Evolutionary conservation across 2,329 filamentous ascomycete genomes (phyloP), one percentile per base, ranked within the genome.

Genomic region (Emergomyces orientalis): DNA sequence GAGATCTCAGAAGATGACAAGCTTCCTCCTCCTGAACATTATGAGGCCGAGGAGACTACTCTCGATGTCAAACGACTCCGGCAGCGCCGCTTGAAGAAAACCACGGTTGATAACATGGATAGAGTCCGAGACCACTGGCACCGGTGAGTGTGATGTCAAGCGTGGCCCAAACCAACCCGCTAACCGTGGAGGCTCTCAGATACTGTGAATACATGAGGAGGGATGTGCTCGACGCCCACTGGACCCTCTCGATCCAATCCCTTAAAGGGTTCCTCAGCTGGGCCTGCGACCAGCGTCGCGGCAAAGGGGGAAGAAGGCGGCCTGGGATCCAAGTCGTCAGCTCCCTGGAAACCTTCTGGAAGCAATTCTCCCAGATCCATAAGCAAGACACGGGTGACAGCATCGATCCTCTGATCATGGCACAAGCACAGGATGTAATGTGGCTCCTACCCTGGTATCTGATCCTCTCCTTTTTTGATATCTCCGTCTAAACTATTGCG

Each of bases 191-290:
- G n/a, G 9, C 2, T 22, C n/a, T 47, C n/a, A 49, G 45, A 49
- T 49, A 49, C 45, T 25, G 45, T 11, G 11, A 22, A 13, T 25
- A 49, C 22, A 49, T 49, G 22, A 49, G 22, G 11, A 25, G 45
- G 13, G 22, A 49, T 13, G 2, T 49, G 25, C 4, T 41, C 1
- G 0, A 43, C 8, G 13, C 45, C 30, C 25, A 25, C 22, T 8
- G 5, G 13, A 13, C 45, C 5, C 45, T 49, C 45, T 49, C 22
- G 22, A 52, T 34, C 5, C 32, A 51, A 37, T 60, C 43, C 4
- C 25, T 60, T 11, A 62, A 64, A 64, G 64, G 65, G 49, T 70
- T 70, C 54, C 64, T 70, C 1, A 60, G 67, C 30, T 68, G 32
- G 67, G 63, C 59, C 25, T 62, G 69, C 2, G 66, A 68, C 61